Evolutionary conservation across 495 filamentous ascomycete genomes (phyloP).

Genomic region (Penicillium paxilli): DNA sequence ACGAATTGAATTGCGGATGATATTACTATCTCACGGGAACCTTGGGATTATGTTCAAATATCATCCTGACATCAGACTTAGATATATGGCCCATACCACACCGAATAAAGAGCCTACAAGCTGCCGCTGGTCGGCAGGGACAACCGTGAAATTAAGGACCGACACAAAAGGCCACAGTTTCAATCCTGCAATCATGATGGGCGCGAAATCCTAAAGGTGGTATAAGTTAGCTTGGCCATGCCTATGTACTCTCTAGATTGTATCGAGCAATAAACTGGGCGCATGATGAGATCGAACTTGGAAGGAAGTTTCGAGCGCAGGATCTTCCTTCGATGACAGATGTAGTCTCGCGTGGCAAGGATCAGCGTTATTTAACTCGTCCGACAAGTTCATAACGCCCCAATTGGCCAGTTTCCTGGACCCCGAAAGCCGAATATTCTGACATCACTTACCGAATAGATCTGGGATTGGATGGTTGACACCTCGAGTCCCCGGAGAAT

Average conservation of each 20-base stretch:
- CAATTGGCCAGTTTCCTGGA: not conserved
- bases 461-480: conserved; percentile 24
- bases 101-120: conserved; percentile 73
- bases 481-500: conserved; percentile 39
- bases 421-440: not conserved
- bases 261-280: not conserved
- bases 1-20: too few species aligned
- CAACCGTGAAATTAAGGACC: conserved; percentile 69
- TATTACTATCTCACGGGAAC: too few species aligned
- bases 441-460: conserved; percentile 31
- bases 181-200: conserved; percentile 66
- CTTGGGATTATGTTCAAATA: too few species aligned
- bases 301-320: not conserved
- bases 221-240: not conserved
- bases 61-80: conserved; percentile 66
- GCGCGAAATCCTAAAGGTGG: conserved; percentile 57
- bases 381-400: not conserved
- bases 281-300: not conserved
- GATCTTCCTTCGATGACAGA: not conserved
- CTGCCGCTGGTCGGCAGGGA: conserved; percentile 69
- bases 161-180: conserved; percentile 83
- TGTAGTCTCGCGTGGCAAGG: not conserved
- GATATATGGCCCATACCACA: conserved; percentile 76
- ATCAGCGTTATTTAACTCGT: too few species aligned
- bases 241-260: not conserved